Evolutionary conservation across 768 basidiomycete species (phyloP), one percentile per base, ranked within the genome.

Genomic region (Leccinum subgranulosum): DNA sequence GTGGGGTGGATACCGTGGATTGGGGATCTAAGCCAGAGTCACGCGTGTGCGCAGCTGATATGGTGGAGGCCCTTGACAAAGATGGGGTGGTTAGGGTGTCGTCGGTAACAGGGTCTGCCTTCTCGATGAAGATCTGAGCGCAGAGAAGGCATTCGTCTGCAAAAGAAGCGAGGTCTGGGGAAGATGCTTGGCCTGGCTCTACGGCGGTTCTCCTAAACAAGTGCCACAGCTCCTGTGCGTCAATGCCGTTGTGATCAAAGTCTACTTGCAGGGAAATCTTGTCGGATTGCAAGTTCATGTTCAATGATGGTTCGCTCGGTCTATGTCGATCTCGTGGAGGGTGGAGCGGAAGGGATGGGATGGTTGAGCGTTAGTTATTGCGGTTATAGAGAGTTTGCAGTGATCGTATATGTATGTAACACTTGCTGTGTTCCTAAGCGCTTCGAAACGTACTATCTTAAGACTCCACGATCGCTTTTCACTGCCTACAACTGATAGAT

Each of bases 121-220:
- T 0, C 4, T 60, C 60, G 48, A 10, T 43, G 39, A 56, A 19
- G 23, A 73, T 67, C 14, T 59, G 49, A 21, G 71, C 66, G 14
- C 56, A 73, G 29, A 74, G 53, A 23, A 73, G 64, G 53, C 71
- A 73, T 6, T 73, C 73, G 36, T 68, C 64, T 46, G 60, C 61
- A 29, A 73, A 73, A 29, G 66, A 64, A 43, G 23, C 1, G 10
- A 73, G 41, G 12, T 55, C 51, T n/a, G 66, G 66, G 11, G 54
- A 34, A 3, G 69, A 58, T 6, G 62, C 64, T 52, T 74, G 73
- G 15, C 57, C 48, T 6, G 71, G 62, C 29, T 73, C 73, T 33
- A 73, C 60, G 11, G 73, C 63, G 4, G 58, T 64, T 23, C 48
- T 59, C 51, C 45, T 63, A 10, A 74, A 58, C 34, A 49, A 49